Base-by-base conservation (phyloP, 208 protist genomes). In the Leishmania tropica region DNA sequence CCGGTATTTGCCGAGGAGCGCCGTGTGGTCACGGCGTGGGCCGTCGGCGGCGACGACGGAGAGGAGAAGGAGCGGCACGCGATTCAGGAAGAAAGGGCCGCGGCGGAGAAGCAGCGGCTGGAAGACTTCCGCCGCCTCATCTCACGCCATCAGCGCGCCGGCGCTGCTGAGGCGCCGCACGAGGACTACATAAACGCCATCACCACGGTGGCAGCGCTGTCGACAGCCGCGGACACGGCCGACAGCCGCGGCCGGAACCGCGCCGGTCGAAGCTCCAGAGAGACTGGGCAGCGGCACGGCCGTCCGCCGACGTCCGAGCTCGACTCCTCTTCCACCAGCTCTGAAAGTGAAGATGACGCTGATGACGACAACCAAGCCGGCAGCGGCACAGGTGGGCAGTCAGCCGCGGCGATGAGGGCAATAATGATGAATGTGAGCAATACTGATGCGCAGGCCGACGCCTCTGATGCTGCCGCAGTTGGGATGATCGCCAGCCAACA, bases 1-100 rank as follows among this genome's bases (percentile, higher is more conserved):
- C 96, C 96, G 8, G 96, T 99, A 1, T 97, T 97, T 75, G 90
- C 87, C 10, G 89, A 93, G 40, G 97, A 99, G 84, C 93, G 97
- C 2, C 92, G 93, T 0, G 83, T 96, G 28, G 90, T 96, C 17
- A 92, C 85, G 42, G 98, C 98, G 64, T 99, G 96, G 96, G 87
- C 88, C 0, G 73, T 62, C 1, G 95, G 94, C 65, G 97, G 97
- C n/a, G 86, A 90, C 19, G 88, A 90, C 75, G 96, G 79, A 10
- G 96, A 97, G 72, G 80, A 81, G 6, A 78, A 85, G 73, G 96
- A 96, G 78, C 85, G 91, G 53, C 17, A 78, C 35, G 60, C 54
- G 3, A 96, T 98, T 11, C 90, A 91, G 82, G 42, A 68, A 11
- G 83, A 86, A 65, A 68, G 47, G 45, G 64, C 28, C 1, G 74